Base-by-base conservation (phyloP, 202 grass and related monocot genomes). In the Setaria italica region DNA sequence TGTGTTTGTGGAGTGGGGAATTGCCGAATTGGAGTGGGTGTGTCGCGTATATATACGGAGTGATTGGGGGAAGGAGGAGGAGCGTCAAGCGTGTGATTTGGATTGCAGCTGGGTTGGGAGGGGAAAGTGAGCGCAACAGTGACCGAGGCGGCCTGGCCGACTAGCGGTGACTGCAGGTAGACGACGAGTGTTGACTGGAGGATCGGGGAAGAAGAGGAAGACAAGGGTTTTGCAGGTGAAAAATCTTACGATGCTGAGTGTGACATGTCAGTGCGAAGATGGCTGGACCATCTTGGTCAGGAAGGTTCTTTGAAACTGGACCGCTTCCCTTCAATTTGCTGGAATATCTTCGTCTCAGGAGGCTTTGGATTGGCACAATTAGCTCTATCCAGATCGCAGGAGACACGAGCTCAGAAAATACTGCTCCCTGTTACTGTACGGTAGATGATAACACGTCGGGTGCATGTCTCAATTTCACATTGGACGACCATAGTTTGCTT, bases 31-130 rank as follows among this genome's bases (percentile, higher is more conserved):
- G 56, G 69, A 63, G 43, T 0, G 43, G 56, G 43, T 50, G 46
- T 15, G 32, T 19, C 33, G 50, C 2, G 55, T 48, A 74, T 74
- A 74, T 84, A 84, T 84, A 76, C 46, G 70, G 56, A 34, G 62
- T 33, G 60, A 64, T 20, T 32, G 16, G 30, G 20, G 45, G 76
- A 72, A 42, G 20, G 33, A 35, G 30, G 77, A 67, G 67, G 55
- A 41, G 69, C 16, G 67, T 15, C 25, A 25, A 25, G 25, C 25
- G 54, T 72, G 66, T 21, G 80, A 70, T n/a, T 19, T 57, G 79
- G 46, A 46, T 62, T 50, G 62, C 5, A 19, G 57, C 32, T 50
- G 78, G 47, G 16, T 55, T 81, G 29, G 78, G 37, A 71, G 25
- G 54, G 54, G 54, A 72, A 82, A 72, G 67, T 60, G 25, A 25